phyloP scores from a whole-genome alignment of 2,329 filamentous ascomycete species.

The Sclerotinia sclerotiorum region DNA sequence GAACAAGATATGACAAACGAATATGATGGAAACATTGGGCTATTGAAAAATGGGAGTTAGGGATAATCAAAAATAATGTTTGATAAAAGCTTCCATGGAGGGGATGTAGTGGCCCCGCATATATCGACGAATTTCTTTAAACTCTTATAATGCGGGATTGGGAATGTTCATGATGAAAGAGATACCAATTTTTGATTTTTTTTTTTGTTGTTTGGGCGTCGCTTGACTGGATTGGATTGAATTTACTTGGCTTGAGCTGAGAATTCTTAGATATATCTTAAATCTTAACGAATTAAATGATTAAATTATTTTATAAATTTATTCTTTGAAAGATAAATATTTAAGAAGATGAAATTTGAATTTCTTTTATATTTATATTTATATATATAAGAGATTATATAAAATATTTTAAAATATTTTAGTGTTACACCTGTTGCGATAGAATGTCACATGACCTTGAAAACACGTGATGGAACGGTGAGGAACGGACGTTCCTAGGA shows the following conservation, averaged over 20 bases:
- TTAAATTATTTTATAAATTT: background rate
- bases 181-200: slow-evolving; percentile 32
- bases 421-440: too few relatives aligned
- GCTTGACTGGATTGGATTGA: slow-evolving; percentile 15
- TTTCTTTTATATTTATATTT: too few relatives aligned
- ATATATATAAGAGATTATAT: too few relatives aligned
- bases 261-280: slow-evolving; percentile 36
- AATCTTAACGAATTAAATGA: slow-evolving; percentile 31
- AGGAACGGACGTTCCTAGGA: too few relatives aligned
- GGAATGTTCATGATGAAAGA: slow-evolving; percentile 26
- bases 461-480: too few relatives aligned
- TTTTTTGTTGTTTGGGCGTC: slow-evolving; percentile 37
- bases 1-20: slow-evolving; percentile 30
- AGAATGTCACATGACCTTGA: too few relatives aligned
- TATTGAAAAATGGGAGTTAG: background rate
- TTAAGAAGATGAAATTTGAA: too few relatives aligned
- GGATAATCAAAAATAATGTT: slow-evolving; percentile 19
- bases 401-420: too few relatives aligned
- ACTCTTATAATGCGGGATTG: slow-evolving; percentile 21
- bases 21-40: slow-evolving; percentile 8
- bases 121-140: slow-evolving; percentile 39
- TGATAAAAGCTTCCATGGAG: background rate
- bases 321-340: too few relatives aligned
- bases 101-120: slow-evolving; percentile 28
- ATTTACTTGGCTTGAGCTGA: slow-evolving; percentile 17